A percentile compares a stretch with the other conserved stretches of the same genome.
phyloP scores from a whole-genome alignment of 192 early-diverging fungal genomes.

The Linnemannia hyalina region DNA sequence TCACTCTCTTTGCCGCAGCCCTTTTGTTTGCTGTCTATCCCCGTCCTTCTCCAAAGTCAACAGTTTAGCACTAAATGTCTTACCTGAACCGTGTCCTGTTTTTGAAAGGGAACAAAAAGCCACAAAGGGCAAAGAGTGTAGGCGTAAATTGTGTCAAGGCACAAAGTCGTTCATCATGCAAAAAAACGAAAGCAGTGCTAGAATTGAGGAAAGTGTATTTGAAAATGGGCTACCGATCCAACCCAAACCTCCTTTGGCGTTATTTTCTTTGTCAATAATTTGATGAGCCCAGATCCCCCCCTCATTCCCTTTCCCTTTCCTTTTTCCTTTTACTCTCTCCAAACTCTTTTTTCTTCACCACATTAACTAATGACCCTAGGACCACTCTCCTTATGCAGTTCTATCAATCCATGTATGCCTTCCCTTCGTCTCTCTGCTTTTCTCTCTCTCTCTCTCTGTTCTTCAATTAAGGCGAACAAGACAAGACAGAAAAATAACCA shows the following conservation, averaged over 20 bases:
- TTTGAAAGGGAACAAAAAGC: not conserved
- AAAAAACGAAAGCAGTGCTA: not conserved
- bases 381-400: not conserved
- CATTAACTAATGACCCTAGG: constrained; percentile 3
- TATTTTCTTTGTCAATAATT: not conserved
- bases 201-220: not conserved
- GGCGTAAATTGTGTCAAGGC: not conserved
- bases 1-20: not conserved
- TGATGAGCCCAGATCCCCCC: constrained; percentile 4
- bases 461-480: not conserved
- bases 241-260: not conserved
- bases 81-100: not conserved
- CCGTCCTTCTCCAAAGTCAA: not conserved
- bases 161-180: constrained; percentile 1
- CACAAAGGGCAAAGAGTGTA: not conserved
- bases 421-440: not conserved
- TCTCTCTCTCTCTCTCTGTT: not conserved
- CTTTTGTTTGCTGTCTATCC: not conserved
- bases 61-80: not conserved
- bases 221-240: not conserved
- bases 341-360: not conserved
- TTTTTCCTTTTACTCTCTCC: no score
- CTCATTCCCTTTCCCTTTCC: not conserved
- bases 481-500: not conserved
- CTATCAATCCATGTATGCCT: not conserved